Evolutionary conservation across 306 rosid species (phyloP).

Genomic region (Trifolium fragiferum): DNA sequence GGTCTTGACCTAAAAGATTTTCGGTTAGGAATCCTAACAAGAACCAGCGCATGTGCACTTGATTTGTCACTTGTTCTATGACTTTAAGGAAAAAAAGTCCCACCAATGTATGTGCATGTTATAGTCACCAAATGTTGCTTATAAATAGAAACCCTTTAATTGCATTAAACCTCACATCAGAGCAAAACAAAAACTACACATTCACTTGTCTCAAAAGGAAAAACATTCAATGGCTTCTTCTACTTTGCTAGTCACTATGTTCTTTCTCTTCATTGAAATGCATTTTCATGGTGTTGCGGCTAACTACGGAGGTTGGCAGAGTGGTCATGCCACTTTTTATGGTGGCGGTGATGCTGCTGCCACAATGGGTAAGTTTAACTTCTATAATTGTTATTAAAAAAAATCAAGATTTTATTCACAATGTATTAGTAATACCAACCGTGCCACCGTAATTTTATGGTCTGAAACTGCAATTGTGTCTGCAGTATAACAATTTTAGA

Average conservation of each 20-base stretch:
- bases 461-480: too few relatives aligned
- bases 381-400: neutral
- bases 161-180: constrained; percentile 35
- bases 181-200: constrained; percentile 33
- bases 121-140: constrained; percentile 36
- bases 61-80: constrained; percentile 44
- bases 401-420: neutral
- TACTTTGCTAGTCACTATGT: constrained; percentile 20
- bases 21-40: constrained; percentile 58
- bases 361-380: constrained; percentile 74
- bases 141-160: constrained; percentile 51
- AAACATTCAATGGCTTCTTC: constrained; percentile 52
- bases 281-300: constrained; percentile 46
- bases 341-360: constrained; percentile 87
- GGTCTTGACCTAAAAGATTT: constrained; percentile 48
- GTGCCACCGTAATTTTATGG: neutral
- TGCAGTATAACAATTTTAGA: too few relatives aligned
- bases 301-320: constrained; percentile 64
- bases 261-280: constrained; percentile 35
- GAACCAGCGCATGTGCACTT: constrained; percentile 66
- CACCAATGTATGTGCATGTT: constrained; percentile 11
- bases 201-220: constrained; percentile 16
- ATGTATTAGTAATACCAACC: neutral
- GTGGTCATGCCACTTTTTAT: constrained; percentile 84
- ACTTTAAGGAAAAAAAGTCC: constrained; percentile 32